Evolutionary conservation across 192 early-diverging fungal genomes (phyloP).

Genomic region (Coemansia sp.): DNA sequence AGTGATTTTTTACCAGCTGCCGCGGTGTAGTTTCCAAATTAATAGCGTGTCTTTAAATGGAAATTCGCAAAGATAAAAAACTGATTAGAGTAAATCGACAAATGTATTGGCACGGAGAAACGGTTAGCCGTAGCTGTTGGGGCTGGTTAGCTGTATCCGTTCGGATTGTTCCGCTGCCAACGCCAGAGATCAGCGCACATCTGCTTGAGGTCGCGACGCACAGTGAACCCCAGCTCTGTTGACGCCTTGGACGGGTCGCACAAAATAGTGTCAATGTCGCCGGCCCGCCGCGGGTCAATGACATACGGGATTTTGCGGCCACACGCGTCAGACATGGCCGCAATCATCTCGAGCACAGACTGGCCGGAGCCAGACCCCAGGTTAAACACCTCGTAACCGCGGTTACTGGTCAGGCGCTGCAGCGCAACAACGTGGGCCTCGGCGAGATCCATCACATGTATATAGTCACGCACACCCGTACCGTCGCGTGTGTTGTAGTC

Average conservation of each 20-base stretch:
- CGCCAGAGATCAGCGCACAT: constrained; percentile 71
- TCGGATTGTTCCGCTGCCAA: constrained; percentile 70
- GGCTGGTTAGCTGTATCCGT: constrained; percentile 47
- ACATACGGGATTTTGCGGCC: constrained; percentile 75
- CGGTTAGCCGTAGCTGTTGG: too few species aligned
- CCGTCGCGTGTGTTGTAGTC: constrained; percentile 93
- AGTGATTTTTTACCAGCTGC: neutral
- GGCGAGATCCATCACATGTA: constrained; percentile 93
- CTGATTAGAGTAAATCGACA: too few species aligned
- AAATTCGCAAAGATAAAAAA: too few species aligned
- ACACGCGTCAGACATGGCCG: constrained; percentile 75
- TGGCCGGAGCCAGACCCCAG: constrained; percentile 89
- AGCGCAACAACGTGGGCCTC: constrained; percentile 84
- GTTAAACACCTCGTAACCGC: constrained; percentile 73
- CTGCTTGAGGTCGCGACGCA: constrained; percentile 55
- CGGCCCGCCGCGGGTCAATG: constrained; percentile 64
- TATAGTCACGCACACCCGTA: constrained; percentile 90
- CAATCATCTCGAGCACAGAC: constrained; percentile 89
- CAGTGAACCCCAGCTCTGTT: constrained; percentile 63
- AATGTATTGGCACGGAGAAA: too few species aligned
- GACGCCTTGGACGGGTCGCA: constrained; percentile 70
- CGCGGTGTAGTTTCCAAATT: neutral
- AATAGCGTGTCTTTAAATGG: too few species aligned
- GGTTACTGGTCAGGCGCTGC: constrained; percentile 62
- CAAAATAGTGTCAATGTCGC: constrained; percentile 83